phyloP scores from a whole-genome alignment of 176 grass and related monocot species.

The Chloris gayana region DNA sequence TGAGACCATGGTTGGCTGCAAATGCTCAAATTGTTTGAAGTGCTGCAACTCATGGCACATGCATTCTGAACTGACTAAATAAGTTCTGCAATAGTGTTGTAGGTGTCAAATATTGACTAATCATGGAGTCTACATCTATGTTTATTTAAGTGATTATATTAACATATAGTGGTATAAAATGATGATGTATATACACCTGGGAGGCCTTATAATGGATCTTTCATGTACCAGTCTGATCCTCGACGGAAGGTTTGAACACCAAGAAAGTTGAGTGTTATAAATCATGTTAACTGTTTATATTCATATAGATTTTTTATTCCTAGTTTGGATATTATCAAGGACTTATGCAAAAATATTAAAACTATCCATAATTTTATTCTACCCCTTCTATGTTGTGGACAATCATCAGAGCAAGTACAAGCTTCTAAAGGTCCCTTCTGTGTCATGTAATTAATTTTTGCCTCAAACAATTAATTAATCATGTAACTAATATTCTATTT shows the following conservation, averaged over 20 bases:
- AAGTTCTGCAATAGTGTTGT: no score
- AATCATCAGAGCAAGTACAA: not conserved
- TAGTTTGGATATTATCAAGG: not conserved
- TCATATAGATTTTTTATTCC: not conserved
- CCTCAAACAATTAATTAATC: no score
- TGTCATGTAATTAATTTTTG: not conserved
- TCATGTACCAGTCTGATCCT: not conserved
- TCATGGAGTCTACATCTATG: not conserved
- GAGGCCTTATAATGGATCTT: not conserved
- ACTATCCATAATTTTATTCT: not conserved
- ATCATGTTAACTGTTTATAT: not conserved
- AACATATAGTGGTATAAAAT: not conserved
- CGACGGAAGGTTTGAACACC: not conserved
- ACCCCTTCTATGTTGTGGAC: not conserved
- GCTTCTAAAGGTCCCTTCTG: not conserved
- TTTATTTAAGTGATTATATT: not conserved
- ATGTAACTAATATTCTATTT: constrained; percentile 13
- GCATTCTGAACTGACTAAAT: no score
- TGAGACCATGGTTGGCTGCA: not conserved
- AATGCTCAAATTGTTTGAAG: not conserved
- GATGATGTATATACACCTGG: not conserved
- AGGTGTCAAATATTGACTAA: not conserved
- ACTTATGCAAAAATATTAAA: not conserved
- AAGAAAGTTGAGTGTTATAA: not conserved
- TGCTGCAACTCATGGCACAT: not conserved